Evolutionary conservation across 2,329 filamentous ascomycete species (phyloP), one percentile per base, ranked within the genome.

Genomic region (Cordyceps farinosa): DNA sequence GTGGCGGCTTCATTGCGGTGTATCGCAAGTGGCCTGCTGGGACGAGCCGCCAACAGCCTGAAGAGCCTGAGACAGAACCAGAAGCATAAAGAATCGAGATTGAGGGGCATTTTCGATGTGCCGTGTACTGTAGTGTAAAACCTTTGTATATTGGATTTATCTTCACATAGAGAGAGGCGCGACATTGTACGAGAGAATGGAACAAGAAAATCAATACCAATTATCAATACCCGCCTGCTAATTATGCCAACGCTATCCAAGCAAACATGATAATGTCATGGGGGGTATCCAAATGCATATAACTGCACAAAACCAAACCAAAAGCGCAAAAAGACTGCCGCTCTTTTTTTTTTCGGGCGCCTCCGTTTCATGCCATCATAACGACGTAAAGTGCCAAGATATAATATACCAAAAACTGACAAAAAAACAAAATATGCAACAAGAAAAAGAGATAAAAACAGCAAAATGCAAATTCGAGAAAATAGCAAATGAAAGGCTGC

Each of bases 1-100:
- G 77, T 0, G 77, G 77, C 30, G 77, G 77, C 1, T 79, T 79
- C 56, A 68, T 79, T 27, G 76, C 74, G 27, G 72, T 79, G 5
- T 68, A 76, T 55, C 72, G 76, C 9, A 71, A 73, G 48, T 73
- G 73, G 70, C 73, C 71, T 3, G 62, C 55, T n/a, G 62, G 42
- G 34, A 29, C 30, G 10, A 53, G n/a, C n/a, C 17, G 17, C 7
- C 36, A 27, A 11, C 55, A 50, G 51, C 22, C 48, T 11, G 34
- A 48, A n/a, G 22, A 32, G 9, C 36, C 47, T 8, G 47, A 44
- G 3, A 17, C 27, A 30, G 27, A 58, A 29, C 38, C n/a, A 42
- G 40, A 36, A 34, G 29, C 27, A 32, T 36, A 34, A 34, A 17
- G 3, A 3, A 5, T 17, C 5, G 9, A 22, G 27, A n/a, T 8